These are phyloP conservation scores for Erigeron philadelphicus DNA, from an alignment of 140 eudicot genomes.

Conservation along the genomic window DNA sequence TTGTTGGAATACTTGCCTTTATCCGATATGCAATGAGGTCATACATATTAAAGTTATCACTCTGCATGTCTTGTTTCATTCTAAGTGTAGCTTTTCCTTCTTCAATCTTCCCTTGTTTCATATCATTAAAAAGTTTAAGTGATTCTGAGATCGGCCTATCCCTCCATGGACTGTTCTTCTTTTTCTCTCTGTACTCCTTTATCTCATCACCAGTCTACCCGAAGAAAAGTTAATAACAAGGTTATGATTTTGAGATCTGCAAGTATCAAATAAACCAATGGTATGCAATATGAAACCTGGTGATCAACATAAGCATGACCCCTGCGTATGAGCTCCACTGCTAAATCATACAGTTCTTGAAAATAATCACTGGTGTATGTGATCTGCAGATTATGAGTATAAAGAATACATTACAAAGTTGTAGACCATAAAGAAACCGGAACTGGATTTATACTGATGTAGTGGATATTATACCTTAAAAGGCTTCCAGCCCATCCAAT, in stretches of 20 bases:
- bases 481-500: slow-evolving; percentile 99
- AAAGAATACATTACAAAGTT: slow-evolving; percentile 6
- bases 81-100: slow-evolving; percentile 95
- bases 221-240: background rate
- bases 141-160: slow-evolving; percentile 81
- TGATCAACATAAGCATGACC: slow-evolving; percentile 96
- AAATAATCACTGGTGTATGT: slow-evolving; percentile 96
- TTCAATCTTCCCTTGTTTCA: slow-evolving; percentile 75
- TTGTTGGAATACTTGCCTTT: slow-evolving; percentile 50
- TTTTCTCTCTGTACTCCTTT: slow-evolving; percentile 79
- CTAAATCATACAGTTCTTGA: slow-evolving; percentile 75
- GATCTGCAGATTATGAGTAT: slow-evolving; percentile 43
- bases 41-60: slow-evolving; percentile 85
- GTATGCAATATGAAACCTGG: slow-evolving; percentile 50
- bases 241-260: slow-evolving; percentile 1
- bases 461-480: slow-evolving; percentile 49
- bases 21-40: slow-evolving; percentile 96
- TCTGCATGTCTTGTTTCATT: slow-evolving; percentile 97
- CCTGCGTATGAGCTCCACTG: slow-evolving; percentile 77
- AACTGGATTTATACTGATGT: background rate
- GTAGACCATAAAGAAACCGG: background rate
- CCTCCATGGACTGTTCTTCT: slow-evolving; percentile 96
- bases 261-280: slow-evolving; percentile 1
- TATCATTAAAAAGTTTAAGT: slow-evolving; percentile 67
- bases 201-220: slow-evolving; percentile 75